Base-by-base conservation (phyloP, 2,329 filamentous ascomycete species). In the Waltergamsia citrina region DNA sequence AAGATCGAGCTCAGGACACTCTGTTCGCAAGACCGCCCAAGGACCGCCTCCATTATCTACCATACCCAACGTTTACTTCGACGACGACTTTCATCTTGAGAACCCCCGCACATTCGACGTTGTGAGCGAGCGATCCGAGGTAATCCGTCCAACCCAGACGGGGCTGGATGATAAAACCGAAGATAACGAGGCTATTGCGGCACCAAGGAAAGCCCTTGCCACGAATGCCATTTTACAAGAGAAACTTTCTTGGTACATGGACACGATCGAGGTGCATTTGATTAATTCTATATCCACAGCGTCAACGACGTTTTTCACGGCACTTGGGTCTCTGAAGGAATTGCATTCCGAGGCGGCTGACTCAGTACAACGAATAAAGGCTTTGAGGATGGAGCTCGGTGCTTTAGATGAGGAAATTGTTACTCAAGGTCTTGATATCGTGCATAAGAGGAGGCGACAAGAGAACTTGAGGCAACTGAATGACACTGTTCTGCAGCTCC, bases 171-270 rank as follows among this genome's bases (percentile, higher is more conserved):
- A 78, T 18, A 69, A 72, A 17, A 65, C 62, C 23, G 57, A 58
- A 5, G 56, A 65, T 4, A 84, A 79, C 52, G 78, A 75, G 5
- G 65, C 63, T 33, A 60, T 69, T 1, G 59, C 70, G 16, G 49
- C 51, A 3, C 78, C 83, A 7, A 75, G 90, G 39, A 96, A 95
- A 54, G 84, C 85, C 2, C 66, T 98, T 19, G 90, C 90, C 7
- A 95, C 88, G 1, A 98, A 98, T 58, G 92, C 92, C 0, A 98
- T 98, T 38, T 58, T 98, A 23, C 92, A 98, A 54, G 92, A 98
- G 58, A 98, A 98, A 58, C 67, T 98, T 10, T 96, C 92, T 1
- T 98, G 92, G 92, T 98, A 98, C 56, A 94, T 98, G 87, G 92
- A 98, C 54, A 98, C 92, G 0, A 87, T 98, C 16, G 92, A 98